Evolutionary conservation across 306 rosid species (phyloP).

Genomic region (Dryas octopetala): DNA sequence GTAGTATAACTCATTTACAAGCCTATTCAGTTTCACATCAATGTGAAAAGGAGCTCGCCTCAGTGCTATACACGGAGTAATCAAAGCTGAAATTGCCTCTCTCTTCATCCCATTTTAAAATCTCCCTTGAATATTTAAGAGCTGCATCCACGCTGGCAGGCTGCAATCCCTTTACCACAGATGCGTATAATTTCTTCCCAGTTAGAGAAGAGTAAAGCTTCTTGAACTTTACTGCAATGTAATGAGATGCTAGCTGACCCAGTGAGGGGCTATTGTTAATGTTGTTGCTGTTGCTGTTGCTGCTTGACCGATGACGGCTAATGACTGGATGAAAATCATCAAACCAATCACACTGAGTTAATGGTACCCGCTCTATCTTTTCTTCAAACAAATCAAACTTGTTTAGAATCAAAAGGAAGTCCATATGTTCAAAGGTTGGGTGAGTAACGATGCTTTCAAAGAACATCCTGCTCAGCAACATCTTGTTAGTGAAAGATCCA

Average conservation of each 20-base stretch:
- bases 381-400: conserved; percentile 78
- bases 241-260: conserved; percentile 68
- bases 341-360: conserved; percentile 81
- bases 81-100: conserved; percentile 77
- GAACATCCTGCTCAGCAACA: conserved; percentile 71
- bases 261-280: conserved; percentile 66
- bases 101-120: conserved; percentile 89
- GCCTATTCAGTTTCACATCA: conserved; percentile 36
- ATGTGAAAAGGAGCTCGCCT: conserved; percentile 69
- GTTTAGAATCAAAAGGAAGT: conserved; percentile 85
- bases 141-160: conserved; percentile 74
- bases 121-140: conserved; percentile 86
- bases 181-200: conserved; percentile 73
- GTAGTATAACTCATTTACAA: conserved; percentile 23
- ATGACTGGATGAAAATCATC: conserved; percentile 72
- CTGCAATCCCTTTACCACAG: conserved; percentile 72
- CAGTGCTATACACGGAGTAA: conserved; percentile 73
- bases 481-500: conserved; percentile 70
- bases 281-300: conserved; percentile 52
- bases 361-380: conserved; percentile 66
- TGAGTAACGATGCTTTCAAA: conserved; percentile 82
- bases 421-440: conserved; percentile 85
- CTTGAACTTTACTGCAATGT: conserved; percentile 85
- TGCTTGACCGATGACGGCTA: conserved; percentile 51
- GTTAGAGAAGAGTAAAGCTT: conserved; percentile 77